A percentile compares a stretch with the other conserved stretches of the same genome.
phyloP scores from a whole-genome alignment of 2,329 filamentous ascomycete species.

The Botrytis medusae region DNA sequence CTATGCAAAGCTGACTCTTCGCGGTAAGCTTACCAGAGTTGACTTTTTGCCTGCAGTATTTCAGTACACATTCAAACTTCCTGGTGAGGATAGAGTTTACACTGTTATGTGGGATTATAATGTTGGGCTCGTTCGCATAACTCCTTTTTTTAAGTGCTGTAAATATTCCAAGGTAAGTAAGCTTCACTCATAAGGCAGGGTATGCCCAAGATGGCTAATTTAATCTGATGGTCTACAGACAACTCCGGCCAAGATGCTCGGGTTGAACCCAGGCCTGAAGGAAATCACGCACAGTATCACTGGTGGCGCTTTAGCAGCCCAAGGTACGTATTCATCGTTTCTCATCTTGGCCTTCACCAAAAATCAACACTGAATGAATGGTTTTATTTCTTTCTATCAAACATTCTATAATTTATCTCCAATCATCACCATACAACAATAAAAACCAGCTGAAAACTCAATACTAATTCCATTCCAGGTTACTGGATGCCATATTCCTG shows the following conservation, averaged over 20 bases:
- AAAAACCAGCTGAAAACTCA: conserved; percentile 18
- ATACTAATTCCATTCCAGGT: conserved; percentile 52
- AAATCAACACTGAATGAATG: neutral
- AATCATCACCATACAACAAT: conserved; percentile 1
- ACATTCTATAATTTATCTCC: neutral
- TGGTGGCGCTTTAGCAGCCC: conserved; percentile 82
- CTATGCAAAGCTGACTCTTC: conserved; percentile 16
- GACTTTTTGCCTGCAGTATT: conserved; percentile 58
- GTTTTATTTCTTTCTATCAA: neutral
- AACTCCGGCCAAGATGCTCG: conserved; percentile 79
- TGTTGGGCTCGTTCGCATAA: conserved; percentile 88
- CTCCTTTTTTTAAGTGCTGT: conserved; percentile 89
- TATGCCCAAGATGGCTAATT: conserved; percentile 4
- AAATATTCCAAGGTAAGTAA: conserved; percentile 76
- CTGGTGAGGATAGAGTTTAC: conserved; percentile 65
- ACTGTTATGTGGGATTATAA: conserved; percentile 97
- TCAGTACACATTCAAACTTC: conserved; percentile 76
- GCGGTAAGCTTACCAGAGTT: conserved; percentile 14
- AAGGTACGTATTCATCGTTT: conserved; percentile 58
- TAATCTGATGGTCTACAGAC: conserved; percentile 56
- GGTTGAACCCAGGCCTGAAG: conserved; percentile 74
- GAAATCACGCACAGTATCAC: conserved; percentile 96
- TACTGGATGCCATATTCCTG: conserved; percentile 96
- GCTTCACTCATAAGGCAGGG: neutral
- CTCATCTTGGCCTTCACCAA: neutral